These are phyloP conservation scores for Tubosaeta sp. DNA, from an alignment of 768 basidiomycete genomes.

Conservation along the genomic window DNA sequence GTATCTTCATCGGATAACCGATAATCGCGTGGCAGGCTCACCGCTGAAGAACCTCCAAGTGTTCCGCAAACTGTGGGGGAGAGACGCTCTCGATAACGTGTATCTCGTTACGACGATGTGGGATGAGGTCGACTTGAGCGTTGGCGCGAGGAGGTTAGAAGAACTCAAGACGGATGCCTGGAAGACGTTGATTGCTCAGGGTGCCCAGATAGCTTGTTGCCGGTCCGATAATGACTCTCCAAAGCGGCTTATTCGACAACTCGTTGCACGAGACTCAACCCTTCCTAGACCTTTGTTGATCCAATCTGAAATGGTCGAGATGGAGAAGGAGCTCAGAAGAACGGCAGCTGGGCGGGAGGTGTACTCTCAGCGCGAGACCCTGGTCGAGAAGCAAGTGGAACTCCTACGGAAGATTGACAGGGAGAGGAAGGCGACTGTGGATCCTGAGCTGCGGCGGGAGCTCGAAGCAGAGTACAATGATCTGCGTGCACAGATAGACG, in stretches of 20 bases:
- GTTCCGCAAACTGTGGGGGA: constrained; percentile 29
- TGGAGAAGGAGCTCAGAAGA: too few relatives aligned
- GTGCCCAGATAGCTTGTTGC: background rate
- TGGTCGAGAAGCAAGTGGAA: constrained; percentile 6
- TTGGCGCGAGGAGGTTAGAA: constrained; percentile 18
- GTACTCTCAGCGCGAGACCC: constrained; percentile 1
- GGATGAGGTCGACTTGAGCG: constrained; percentile 24
- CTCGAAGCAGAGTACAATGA: constrained; percentile 11
- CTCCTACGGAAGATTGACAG: constrained; percentile 5
- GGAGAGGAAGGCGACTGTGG: constrained; percentile 5
- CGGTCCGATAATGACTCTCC: background rate
- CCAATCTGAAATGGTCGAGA: too few relatives aligned
- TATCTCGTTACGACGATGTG: constrained; percentile 37
- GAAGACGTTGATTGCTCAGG: constrained; percentile 2
- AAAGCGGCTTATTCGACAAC: background rate
- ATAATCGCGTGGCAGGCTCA: constrained; percentile 34
- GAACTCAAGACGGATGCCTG: constrained; percentile 9
- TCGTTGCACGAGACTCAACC: too few relatives aligned
- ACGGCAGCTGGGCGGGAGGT: too few relatives aligned
- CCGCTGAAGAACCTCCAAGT: constrained; percentile 28
- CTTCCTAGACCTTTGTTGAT: too few relatives aligned
- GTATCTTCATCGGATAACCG: constrained; percentile 40
- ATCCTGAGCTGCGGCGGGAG: background rate
- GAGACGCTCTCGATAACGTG: constrained; percentile 25
- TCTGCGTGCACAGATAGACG: constrained; percentile 1